A percentile compares a stretch with the other conserved stretches of the same genome.
phyloP scores from a whole-genome alignment of 2,329 filamentous ascomycete genomes.

The Volutella citrinella region DNA sequence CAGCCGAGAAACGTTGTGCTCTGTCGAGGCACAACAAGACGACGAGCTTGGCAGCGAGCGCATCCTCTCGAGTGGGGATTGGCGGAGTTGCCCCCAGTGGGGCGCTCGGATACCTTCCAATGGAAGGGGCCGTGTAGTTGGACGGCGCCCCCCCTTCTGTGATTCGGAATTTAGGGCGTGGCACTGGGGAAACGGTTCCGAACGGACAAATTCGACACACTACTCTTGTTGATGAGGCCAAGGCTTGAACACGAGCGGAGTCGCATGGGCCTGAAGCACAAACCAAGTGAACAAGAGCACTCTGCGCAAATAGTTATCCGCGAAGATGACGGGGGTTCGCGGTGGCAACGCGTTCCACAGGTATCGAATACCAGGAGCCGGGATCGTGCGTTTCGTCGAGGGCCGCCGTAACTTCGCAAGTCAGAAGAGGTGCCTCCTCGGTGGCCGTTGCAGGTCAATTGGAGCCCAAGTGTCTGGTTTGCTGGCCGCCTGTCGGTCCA shows the following conservation, averaged over 20 bases:
- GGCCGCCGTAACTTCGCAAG: too few relatives aligned
- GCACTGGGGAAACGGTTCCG: constrained; percentile 19
- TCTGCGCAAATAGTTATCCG: too few relatives aligned
- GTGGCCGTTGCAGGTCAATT: constrained; percentile 23
- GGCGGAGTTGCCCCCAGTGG: constrained; percentile 20
- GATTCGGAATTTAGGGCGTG: constrained; percentile 22
- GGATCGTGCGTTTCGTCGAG: too few relatives aligned
- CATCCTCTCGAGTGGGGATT: constrained; percentile 18
- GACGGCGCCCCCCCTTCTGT: constrained; percentile 16
- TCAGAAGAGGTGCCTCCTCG: constrained; percentile 11
- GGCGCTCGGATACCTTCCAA: constrained; percentile 16
- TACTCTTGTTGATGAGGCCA: too few relatives aligned
- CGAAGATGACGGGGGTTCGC: too few relatives aligned
- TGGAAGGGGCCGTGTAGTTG: constrained; percentile 11
- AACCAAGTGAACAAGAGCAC: too few relatives aligned
- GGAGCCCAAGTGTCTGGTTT: constrained; percentile 19
- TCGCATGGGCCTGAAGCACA: too few relatives aligned
- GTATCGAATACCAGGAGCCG: too few relatives aligned
- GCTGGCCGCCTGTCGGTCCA: too few relatives aligned
- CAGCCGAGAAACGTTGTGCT: constrained; percentile 21
- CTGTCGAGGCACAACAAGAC: constrained; percentile 11
- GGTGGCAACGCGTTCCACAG: too few relatives aligned
- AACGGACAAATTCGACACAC: constrained; percentile 18
- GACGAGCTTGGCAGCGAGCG: constrained; percentile 21
- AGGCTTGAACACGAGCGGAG: too few relatives aligned